Base-by-base conservation (phyloP, 257 asterid species). In the Solanum medicagineum region DNA sequence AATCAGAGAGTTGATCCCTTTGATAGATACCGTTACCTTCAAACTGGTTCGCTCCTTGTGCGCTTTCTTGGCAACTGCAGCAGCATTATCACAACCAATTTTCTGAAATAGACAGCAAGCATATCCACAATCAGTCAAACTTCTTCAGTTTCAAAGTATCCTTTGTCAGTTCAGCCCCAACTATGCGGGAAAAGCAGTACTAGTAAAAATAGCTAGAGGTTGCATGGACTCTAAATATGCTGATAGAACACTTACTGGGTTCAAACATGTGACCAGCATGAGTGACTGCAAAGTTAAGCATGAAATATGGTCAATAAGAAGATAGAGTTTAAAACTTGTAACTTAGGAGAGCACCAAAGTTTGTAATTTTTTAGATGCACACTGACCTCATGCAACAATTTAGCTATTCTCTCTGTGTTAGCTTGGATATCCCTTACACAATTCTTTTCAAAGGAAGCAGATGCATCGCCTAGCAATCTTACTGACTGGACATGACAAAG, bases 31-130 rank as follows among this genome's bases (percentile, higher is more conserved):
- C 19, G 47, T 85, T 82, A 95, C 99, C 99, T 97, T 95, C 89
- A 97, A 87, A 80, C 98, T 95, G 55, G 90, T 84, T 81, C 99
- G 98, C 87, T 96, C 98, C 92, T 95, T 96, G 91, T 96, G 99
- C 84, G 99, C 99, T 69, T 94, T 95, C 93, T 96, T 96, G 91
- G 99, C 99, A 75, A 94, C 98, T 79, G 94, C 91, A 22, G 99
- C 99, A 74, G 99, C 98, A 87, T 94, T 95, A 84, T 97, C 99
- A 15, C 94, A 97, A 66, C 99, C 99, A 56, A 97, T 95, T 97
- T 95, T 97, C 99, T 95, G 89, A 75, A 86, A 87, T 51, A 84
- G 82, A 71, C 65, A 90, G 75, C 60, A 75, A 49, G 45, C 7
- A 75, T 24, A 49, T 75, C 45, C 42, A 29, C 82, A 49, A 75